Conservation (phyloP, 192 early-diverging fungal species). For the Coemansia sp. region DNA sequence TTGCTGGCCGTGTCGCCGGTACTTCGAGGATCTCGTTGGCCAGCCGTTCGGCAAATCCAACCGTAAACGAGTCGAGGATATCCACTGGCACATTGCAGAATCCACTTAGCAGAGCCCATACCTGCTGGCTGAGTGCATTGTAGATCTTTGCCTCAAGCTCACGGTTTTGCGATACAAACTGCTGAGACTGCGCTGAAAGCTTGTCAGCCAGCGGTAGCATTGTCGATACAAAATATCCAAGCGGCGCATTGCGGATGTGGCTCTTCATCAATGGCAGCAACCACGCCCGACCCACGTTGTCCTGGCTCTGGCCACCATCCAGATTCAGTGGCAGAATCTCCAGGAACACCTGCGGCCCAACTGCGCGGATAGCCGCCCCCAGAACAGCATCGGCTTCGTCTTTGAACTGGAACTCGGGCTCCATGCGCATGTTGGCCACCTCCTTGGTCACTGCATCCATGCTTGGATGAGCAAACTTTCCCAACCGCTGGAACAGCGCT, state of each 20-base stretch:
- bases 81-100: conserved; percentile 86
- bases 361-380: conserved; percentile 71
- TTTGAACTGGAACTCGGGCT: conserved; percentile 81
- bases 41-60: conserved; percentile 69
- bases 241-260: conserved; percentile 68
- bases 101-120: conserved; percentile 83
- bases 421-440: conserved; percentile 78
- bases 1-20: conserved; percentile 72
- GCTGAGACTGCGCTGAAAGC: conserved; percentile 64
- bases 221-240: conserved; percentile 67
- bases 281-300: conserved; percentile 78
- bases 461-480: conserved; percentile 58
- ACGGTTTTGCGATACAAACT: conserved; percentile 58
- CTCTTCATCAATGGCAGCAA: conserved; percentile 81
- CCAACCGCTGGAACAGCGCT: conserved; percentile 75
- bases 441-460: conserved; percentile 61
- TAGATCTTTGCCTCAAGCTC: conserved; percentile 84
- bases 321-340: conserved; percentile 82
- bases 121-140: conserved; percentile 83
- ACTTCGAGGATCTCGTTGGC: conserved; percentile 72
- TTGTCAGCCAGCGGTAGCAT: conserved; percentile 81
- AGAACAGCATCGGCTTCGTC: conserved; percentile 81
- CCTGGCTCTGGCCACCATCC: conserved; percentile 52
- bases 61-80: conserved; percentile 61
- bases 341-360: conserved; percentile 80